These are phyloP conservation scores for Penicillium sp. DNA, from an alignment of 2,329 filamentous ascomycete genomes.

Conservation along the genomic window DNA sequence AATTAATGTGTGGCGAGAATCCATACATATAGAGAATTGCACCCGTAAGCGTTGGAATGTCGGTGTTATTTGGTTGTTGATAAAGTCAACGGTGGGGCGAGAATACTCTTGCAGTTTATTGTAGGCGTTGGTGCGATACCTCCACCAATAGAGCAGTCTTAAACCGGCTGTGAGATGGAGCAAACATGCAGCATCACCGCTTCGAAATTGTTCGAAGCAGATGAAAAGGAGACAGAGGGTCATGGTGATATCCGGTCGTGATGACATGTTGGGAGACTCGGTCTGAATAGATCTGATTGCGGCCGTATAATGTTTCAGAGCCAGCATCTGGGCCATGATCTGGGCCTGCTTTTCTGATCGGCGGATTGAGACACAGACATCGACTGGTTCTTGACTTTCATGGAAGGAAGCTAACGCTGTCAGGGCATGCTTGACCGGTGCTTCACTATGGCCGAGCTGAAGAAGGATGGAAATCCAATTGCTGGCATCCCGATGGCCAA, in stretches of 20 bases:
- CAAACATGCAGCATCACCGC: conserved; percentile 2
- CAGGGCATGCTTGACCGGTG: conserved; percentile 1
- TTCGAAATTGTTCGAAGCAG: conserved; percentile 8
- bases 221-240: conserved; percentile 4
- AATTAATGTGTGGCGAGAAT: not conserved
- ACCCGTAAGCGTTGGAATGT: conserved; percentile 1
- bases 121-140: not conserved
- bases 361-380: not conserved
- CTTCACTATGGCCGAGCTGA: conserved; percentile 1
- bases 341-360: too few relatives aligned
- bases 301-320: conserved; percentile 1
- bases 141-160: conserved; percentile 5
- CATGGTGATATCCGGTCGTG: not conserved
- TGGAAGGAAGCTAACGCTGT: conserved; percentile 4
- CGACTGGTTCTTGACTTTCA: conserved; percentile 1
- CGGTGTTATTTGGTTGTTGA: conserved; percentile 5
- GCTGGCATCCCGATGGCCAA: conserved; percentile 1
- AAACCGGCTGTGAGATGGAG: not conserved
- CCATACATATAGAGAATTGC: conserved; percentile 8
- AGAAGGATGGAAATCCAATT: conserved; percentile 1
- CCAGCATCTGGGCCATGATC: too few relatives aligned
- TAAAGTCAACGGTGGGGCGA: not conserved
- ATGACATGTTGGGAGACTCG: not conserved
- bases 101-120: not conserved
- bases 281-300: not conserved